Evolutionary conservation across 2,329 filamentous ascomycete genomes (phyloP), one percentile per base, ranked within the genome.

Genomic region (Massarina eburnea): DNA sequence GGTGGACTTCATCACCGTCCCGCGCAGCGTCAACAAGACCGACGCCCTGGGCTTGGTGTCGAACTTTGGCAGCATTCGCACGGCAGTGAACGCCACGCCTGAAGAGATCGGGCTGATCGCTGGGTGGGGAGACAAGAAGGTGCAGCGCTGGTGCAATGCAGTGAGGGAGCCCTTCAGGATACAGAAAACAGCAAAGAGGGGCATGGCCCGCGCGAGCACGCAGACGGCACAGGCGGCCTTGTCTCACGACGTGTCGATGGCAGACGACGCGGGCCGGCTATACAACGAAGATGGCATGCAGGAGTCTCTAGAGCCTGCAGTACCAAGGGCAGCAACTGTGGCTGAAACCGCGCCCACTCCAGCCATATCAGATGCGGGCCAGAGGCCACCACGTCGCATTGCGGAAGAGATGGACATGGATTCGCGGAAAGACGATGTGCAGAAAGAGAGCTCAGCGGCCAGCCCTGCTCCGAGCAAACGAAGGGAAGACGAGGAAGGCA

Each of bases 91-190:
- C 68, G 92, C 91, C 1, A 81, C 87, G 35, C 83, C 89, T 0
- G 94, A 97, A 66, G 88, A 95, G 69, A 80, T 99, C 27, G 83
- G 84, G 12, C 75, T 89, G 51, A 83, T 99, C n/a, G 81, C 85
- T 22, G 94, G 94, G 1, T 99, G 91, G 91, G 94, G 94, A 26
- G 89, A 95, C 71, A 91, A 89, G 74, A 99, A 99, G 71, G 90
- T 96, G 18, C 86, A 88, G 70, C 82, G 84, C 46, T 97, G 92
- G 92, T 86, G 81, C 56, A 80, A 77, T 45, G 86, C 88, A 8
- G 87, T 96, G 1, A 82, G 89, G 48, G 91, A 95, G 70, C 89
- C 90, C 0, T 96, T 97, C 59, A 76, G 89, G 46, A 83, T 86
- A 4, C 83, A 84, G 58, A 87, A 86, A 60, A 81, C 88, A 2